These are phyloP conservation scores for Plasmodium malariae DNA, from an alignment of 169 alveolate species.

Conservation along the genomic window DNA sequence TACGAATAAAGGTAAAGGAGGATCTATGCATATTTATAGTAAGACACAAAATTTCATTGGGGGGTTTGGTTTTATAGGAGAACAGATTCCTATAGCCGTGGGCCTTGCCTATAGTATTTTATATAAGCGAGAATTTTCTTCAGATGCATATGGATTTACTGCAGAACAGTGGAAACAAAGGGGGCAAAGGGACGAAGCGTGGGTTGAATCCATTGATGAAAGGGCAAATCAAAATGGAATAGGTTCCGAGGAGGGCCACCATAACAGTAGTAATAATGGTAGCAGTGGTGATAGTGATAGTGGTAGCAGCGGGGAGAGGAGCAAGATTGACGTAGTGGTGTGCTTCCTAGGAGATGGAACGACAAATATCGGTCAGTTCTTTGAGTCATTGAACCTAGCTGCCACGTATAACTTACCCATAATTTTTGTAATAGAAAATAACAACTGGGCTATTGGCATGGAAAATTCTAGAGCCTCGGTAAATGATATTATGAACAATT, in stretches of 20 bases:
- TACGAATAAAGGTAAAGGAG: constrained; percentile 90
- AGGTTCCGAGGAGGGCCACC: not conserved
- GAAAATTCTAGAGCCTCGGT: constrained; percentile 82
- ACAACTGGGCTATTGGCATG: constrained; percentile 89
- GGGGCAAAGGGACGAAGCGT: not conserved
- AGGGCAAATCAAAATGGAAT: not conserved
- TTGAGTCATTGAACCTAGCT: constrained; percentile 92
- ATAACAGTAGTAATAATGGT: not conserved
- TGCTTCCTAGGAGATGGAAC: constrained; percentile 95
- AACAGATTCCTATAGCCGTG: constrained; percentile 86
- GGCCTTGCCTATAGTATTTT: constrained; percentile 82
- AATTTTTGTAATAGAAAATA: constrained; percentile 90
- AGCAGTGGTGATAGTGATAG: not conserved
- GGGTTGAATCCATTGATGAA: not conserved
- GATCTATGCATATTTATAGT: constrained; percentile 93
- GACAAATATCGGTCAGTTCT: constrained; percentile 91
- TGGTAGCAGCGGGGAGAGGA: not conserved
- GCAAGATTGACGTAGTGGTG: constrained; percentile 82
- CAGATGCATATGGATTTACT: not conserved
- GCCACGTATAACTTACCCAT: constrained; percentile 90
- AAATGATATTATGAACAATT: constrained; percentile 69
- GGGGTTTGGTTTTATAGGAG: constrained; percentile 93
- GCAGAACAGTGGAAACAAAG: not conserved
- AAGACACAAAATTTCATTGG: constrained; percentile 88
- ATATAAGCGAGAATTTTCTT: constrained; percentile 67